A percentile compares a stretch with the other conserved stretches of the same genome.
Conservation (phyloP, 768 basidiomycete genomes). For the Exsudoporus frostii region DNA sequence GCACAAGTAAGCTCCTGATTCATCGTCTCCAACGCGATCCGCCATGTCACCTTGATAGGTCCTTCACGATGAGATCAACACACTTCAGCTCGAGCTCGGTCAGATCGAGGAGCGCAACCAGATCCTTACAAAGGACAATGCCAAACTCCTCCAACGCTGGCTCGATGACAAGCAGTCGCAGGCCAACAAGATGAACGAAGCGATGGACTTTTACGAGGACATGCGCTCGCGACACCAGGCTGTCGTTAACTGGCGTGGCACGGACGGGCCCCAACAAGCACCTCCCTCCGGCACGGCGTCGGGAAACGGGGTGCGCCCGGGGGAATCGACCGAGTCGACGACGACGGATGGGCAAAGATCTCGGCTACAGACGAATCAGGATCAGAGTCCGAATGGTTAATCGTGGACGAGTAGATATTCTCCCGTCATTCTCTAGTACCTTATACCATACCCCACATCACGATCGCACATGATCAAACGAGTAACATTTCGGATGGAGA, state of each 20-base stretch:
- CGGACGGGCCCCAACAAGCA: slow-evolving; percentile 29
- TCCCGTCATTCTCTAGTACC: slow-evolving; percentile 11
- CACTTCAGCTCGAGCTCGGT: slow-evolving; percentile 85
- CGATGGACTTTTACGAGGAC: slow-evolving; percentile 84
- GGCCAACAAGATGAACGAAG: slow-evolving; percentile 94
- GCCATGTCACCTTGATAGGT: slow-evolving; percentile 49
- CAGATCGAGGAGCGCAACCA: slow-evolving; percentile 87
- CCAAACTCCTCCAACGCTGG: slow-evolving; percentile 94
- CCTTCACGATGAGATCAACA: slow-evolving; percentile 92
- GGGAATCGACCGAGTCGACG: slow-evolving; percentile 33
- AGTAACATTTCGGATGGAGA: slow-evolving; percentile 28
- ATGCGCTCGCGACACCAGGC: slow-evolving; percentile 74
- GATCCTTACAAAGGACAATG: slow-evolving; percentile 88
- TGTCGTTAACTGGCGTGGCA: slow-evolving; percentile 56
- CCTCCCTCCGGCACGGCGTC: slow-evolving; percentile 37
- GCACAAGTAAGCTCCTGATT: slow-evolving; percentile 60
- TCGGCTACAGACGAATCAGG: slow-evolving; percentile 64
- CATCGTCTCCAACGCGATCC: background rate
- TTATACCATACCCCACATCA: slow-evolving; percentile 21
- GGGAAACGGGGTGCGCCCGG: slow-evolving; percentile 45
- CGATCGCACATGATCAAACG: slow-evolving; percentile 10
- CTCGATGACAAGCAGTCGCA: slow-evolving; percentile 91
- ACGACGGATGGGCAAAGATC: slow-evolving; percentile 72
- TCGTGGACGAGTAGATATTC: slow-evolving; percentile 48
- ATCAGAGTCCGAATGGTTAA: slow-evolving; percentile 92